Evolutionary conservation across 352 stramenopile species (phyloP), one percentile per base, ranked within the genome.

Genomic region (Globisporangium heterothallicum): DNA sequence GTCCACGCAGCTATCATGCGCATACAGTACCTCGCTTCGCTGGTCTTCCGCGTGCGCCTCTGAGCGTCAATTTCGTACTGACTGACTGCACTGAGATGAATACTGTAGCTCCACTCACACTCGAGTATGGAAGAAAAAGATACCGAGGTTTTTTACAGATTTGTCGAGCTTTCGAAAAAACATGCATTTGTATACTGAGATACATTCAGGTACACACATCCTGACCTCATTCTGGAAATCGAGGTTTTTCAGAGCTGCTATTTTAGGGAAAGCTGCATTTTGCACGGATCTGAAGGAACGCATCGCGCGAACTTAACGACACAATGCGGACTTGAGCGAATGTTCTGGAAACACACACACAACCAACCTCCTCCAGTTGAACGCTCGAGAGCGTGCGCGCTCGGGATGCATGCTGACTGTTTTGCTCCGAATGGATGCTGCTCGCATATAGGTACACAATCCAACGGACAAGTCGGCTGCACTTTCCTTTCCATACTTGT

Each of bases 341-440:
- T 69, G 49, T 80, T 80, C 70, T 77, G 59, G 67, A 80, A 78
- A 55, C 42, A 7, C 34, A 1, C 41, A 25, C 18, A 4, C 41
- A 27, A 7, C 22, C 40, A 7, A 45, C 41, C 4, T 38, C 12
- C 3, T 36, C 30, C 30, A 36, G 30, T 36, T 36, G 6, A 8
- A 8, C 6, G 12, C 30, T 36, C 9, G 16, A 36, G 16, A 36
- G 30, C 6, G 30, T 2, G 30, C 2, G 30, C 10, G n/a, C 12
- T 13, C 10, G 30, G 9, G 6, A 38, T 18, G 1, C 6, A 38
- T 38, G 1, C n/a, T 16, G 32, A 38, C 32, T 38, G 32, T 9
- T n/a, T n/a, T n/a, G n/a, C n/a, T n/a, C n/a, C n/a, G n/a, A n/a
- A n/a, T n/a, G n/a, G n/a, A n/a, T n/a, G n/a, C n/a, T n/a, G n/a